These are phyloP conservation scores for Zygosaccharomyces pseudobailii DNA, from an alignment of 1,139 yeast genomes.

Conservation along the genomic window DNA sequence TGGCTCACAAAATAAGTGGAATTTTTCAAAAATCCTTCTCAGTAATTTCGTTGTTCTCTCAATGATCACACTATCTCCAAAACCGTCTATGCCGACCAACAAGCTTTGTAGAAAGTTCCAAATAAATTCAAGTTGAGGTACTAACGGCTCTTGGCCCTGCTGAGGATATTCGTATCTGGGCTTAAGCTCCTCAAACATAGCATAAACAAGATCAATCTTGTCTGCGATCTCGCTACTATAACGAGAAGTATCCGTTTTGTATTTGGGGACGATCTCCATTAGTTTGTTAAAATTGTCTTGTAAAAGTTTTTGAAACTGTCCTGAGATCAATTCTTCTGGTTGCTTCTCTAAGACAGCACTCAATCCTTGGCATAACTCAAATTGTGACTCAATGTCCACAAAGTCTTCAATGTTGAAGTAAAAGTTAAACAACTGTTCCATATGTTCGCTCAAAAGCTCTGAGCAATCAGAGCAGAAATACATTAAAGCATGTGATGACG, in stretches of 20 bases:
- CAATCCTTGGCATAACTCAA: constrained; percentile 84
- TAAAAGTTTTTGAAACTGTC: constrained; percentile 55
- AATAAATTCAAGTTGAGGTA: constrained; percentile 25
- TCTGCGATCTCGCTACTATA: constrained; percentile 57
- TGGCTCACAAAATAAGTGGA: constrained; percentile 51
- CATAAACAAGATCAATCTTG: constrained; percentile 66
- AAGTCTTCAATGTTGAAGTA: constrained; percentile 56
- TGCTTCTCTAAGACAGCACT: constrained; percentile 74
- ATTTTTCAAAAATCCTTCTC: constrained; percentile 55
- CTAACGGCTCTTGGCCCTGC: constrained; percentile 30
- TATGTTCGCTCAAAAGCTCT: constrained; percentile 54
- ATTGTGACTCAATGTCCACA: constrained; percentile 65
- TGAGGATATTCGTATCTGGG: constrained; percentile 38
- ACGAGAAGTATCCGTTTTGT: constrained; percentile 31
- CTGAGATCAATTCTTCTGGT: constrained; percentile 40
- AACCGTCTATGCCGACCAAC: constrained; percentile 24
- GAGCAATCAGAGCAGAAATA: constrained; percentile 93
- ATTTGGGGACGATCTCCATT: constrained; percentile 25
- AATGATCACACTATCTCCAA: constrained; percentile 34
- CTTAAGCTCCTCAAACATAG: constrained; percentile 59
- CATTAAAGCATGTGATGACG: constrained; percentile 93
- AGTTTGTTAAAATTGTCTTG: constrained; percentile 59
- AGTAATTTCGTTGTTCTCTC: constrained; percentile 71
- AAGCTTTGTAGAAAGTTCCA: constrained; percentile 25
- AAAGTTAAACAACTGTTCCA: constrained; percentile 73